Base-by-base conservation (phyloP, 2,329 filamentous ascomycete species). In the Colletotrichum sp. region DNA sequence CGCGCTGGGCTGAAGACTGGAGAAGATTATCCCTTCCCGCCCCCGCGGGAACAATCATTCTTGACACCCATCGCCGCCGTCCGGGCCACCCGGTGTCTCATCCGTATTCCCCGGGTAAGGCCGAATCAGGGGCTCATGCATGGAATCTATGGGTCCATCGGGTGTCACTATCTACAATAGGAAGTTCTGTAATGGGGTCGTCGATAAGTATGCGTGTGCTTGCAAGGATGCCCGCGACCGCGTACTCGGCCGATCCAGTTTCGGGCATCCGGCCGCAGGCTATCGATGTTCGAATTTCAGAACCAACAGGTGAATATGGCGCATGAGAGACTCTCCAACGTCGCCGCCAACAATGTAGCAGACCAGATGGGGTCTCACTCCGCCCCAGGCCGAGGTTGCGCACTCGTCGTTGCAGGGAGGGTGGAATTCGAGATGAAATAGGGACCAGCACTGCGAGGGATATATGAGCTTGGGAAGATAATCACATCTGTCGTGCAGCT, bases 391-490 rank as follows among this genome's bases (percentile, higher is more conserved):
- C 36, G 68, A 75, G 68, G 72, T 30, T 61, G 16, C 57, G 30
- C 44, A 27, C 2, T 39, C 52, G 3, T 60, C 11, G 8, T 19
- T n/a, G 52, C 60, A 72, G 60, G 68, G 36, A 57, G 25, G 22
- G 11, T 25, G 55, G 30, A n/a, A 34, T 44, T 19, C 22, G 39
- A 25, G 12, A 13, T 13, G 9, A 25, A 34, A 52, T 44, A 25
- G 32, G 59, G 59, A 32, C 44, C 19, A 63, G 28, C 28, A 34
- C 2, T 72, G 72, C 72, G 68, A 72, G 60, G 60, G 55, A 72
- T 72, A 75, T 75, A 75, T 75, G 68, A 72, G 68, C 27, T 66
- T 36, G 68, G 36, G 34, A 48, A 48, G 27, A 22, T n/a, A 36
- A 27, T 60, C 68, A 75, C 39, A 61, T 71, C 48, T 57, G 22